These are phyloP conservation scores for Dacryopinax primogenitus DNA, from an alignment of 768 basidiomycete genomes.

Conservation along the genomic window DNA sequence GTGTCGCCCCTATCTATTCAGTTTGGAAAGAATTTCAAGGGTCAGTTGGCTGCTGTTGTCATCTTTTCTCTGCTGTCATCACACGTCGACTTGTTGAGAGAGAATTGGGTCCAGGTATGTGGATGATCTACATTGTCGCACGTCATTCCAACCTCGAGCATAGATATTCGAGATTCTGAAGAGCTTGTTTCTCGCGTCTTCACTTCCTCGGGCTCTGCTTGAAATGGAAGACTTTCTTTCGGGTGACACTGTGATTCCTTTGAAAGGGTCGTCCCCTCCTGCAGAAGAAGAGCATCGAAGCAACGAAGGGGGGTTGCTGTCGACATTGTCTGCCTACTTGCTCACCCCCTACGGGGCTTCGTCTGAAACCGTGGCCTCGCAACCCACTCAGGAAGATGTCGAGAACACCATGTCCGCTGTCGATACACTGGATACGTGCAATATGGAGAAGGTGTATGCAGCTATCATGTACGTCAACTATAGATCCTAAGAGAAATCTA, in stretches of 20 bases:
- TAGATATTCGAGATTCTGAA: constrained; percentile 99
- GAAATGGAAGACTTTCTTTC: constrained; percentile 98
- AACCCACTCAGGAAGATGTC: constrained; percentile 80
- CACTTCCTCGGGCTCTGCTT: constrained; percentile 78
- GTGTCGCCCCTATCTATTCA: constrained; percentile 84
- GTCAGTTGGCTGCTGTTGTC: constrained; percentile 91
- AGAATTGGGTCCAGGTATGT: constrained; percentile 83
- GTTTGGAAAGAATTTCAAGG: constrained; percentile 90
- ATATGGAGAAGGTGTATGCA: constrained; percentile 83
- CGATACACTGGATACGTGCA: constrained; percentile 87
- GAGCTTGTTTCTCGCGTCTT: constrained; percentile 85
- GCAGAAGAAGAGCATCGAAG: constrained; percentile 37
- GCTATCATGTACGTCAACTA: constrained; percentile 66
- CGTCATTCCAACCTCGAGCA: not conserved
- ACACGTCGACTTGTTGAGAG: constrained; percentile 82
- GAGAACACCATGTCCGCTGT: constrained; percentile 91
- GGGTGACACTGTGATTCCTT: constrained; percentile 84
- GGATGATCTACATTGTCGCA: not conserved
- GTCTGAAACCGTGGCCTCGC: constrained; percentile 63
- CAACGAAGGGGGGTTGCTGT: constrained; percentile 78
- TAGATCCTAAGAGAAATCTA: not conserved
- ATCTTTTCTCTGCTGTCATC: constrained; percentile 96
- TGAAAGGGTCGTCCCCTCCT: constrained; percentile 54
- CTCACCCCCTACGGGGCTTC: constrained; percentile 82
- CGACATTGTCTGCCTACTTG: constrained; percentile 86